phyloP scores from a whole-genome alignment of 1,139 yeast species.

The Geotrichum armillariae region DNA sequence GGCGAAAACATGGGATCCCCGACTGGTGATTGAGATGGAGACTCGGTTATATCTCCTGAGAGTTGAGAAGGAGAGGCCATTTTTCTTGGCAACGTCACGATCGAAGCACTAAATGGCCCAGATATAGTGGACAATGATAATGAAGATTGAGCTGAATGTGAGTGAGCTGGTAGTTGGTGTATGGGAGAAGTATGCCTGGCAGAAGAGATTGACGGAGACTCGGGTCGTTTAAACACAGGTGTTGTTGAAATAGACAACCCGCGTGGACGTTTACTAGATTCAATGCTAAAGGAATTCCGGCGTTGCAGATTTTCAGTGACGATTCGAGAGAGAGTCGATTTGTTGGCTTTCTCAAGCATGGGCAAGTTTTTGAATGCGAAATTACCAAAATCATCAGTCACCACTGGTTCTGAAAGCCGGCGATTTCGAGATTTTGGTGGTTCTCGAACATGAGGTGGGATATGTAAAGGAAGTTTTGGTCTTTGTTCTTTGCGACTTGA shows the following conservation, averaged over 20 bases:
- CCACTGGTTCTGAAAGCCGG: conserved; percentile 58
- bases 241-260: conserved; percentile 29
- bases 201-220: conserved; percentile 17
- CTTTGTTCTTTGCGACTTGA: neutral
- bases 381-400: conserved; percentile 77
- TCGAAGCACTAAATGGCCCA: neutral
- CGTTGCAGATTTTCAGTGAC: conserved; percentile 73
- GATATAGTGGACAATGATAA: conserved; percentile 14
- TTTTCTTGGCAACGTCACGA: conserved; percentile 3
- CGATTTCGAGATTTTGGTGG: conserved; percentile 57
- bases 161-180: conserved; percentile 5
- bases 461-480: conserved; percentile 45
- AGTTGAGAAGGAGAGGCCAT: neutral
- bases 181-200: conserved; percentile 16
- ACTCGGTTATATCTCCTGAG: neutral
- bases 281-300: conserved; percentile 15
- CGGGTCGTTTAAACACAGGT: conserved; percentile 19
- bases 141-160: conserved; percentile 17
- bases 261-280: conserved; percentile 25
- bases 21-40: neutral
- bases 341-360: conserved; percentile 89
- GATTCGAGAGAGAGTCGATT: conserved; percentile 83
- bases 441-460: conserved; percentile 52
- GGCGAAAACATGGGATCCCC: neutral
- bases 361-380: conserved; percentile 86